These are phyloP conservation scores for Cymbidium sinense DNA, from an alignment of 106 monocot species.

Conservation along the genomic window DNA sequence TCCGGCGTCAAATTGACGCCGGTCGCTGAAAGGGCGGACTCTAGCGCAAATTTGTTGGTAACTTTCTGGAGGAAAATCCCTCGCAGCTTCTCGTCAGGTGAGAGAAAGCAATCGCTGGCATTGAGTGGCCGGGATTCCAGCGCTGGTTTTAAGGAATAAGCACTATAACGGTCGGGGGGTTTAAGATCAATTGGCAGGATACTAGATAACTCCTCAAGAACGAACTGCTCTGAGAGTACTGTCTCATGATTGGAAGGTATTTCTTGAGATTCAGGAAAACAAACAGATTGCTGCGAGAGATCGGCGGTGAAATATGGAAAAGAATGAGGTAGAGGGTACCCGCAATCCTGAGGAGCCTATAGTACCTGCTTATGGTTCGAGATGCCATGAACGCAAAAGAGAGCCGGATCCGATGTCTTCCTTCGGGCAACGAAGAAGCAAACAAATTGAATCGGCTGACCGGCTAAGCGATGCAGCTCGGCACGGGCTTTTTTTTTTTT, in stretches of 20 bases:
- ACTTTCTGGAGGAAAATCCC: conserved; percentile 75
- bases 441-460: too few relatives aligned
- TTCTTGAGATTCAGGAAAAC: background rate
- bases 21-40: conserved; percentile 49
- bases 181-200: conserved; percentile 34
- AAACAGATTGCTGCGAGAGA: background rate
- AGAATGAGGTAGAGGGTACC: background rate
- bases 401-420: background rate
- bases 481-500: too few relatives aligned
- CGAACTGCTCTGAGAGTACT: conserved; percentile 31
- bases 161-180: background rate
- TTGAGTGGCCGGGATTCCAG: background rate
- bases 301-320: background rate
- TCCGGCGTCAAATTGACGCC: conserved; percentile 53
- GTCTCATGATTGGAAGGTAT: background rate
- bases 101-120: conserved; percentile 26
- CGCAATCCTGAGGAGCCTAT: background rate
- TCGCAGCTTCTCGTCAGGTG: conserved; percentile 58
- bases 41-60: conserved; percentile 37
- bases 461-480: too few relatives aligned
- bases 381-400: background rate
- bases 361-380: background rate
- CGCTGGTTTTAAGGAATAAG: background rate
- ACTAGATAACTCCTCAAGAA: conserved; percentile 37
- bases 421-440: too few relatives aligned